phyloP scores from a whole-genome alignment of 345 rosid genomes.

The Laguncularia racemosa region DNA sequence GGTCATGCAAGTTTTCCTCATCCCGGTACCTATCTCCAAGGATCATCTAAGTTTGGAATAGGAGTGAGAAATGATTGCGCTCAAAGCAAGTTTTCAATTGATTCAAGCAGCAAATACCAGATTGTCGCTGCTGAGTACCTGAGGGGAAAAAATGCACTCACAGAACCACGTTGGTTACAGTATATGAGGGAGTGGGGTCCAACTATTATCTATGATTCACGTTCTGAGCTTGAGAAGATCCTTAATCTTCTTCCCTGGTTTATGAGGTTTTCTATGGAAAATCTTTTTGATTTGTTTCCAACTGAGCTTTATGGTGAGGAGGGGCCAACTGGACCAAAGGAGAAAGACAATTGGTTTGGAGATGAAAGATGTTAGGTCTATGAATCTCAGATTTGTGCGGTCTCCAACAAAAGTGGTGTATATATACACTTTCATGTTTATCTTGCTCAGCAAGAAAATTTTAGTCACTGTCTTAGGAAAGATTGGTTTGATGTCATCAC shows the following conservation, averaged over 20 bases:
- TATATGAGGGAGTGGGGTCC: conserved; percentile 99
- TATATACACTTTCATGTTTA: too few relatives aligned
- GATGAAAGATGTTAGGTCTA: conserved; percentile 53
- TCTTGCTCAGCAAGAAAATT: too few relatives aligned
- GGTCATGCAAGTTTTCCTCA: conserved; percentile 93
- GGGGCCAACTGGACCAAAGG: conserved; percentile 96
- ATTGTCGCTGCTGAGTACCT: conserved; percentile 78
- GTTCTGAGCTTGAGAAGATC: conserved; percentile 70
- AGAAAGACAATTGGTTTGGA: conserved; percentile 81
- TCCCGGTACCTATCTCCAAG: conserved; percentile 73
- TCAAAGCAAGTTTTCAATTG: conserved; percentile 44
- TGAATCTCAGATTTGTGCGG: not conserved
- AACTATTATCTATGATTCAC: conserved; percentile 59
- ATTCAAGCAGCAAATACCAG: conserved; percentile 63
- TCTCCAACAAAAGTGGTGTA: not conserved
- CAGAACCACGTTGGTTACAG: conserved; percentile 79
- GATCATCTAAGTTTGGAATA: conserved; percentile 65
- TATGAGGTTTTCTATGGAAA: conserved; percentile 70
- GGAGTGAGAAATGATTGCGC: conserved; percentile 71
- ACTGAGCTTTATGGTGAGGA: conserved; percentile 90
- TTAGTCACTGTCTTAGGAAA: too few relatives aligned
- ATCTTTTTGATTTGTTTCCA: conserved; percentile 72
- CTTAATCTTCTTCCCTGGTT: conserved; percentile 53
- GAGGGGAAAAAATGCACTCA: conserved; percentile 41
- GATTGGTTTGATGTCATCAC: too few relatives aligned